A percentile compares a stretch with the other conserved stretches of the same genome.
These are phyloP conservation scores for Vanderwaltozyma verrucispora DNA, from an alignment of 805 yeast genomes.

Conservation along the genomic window DNA sequence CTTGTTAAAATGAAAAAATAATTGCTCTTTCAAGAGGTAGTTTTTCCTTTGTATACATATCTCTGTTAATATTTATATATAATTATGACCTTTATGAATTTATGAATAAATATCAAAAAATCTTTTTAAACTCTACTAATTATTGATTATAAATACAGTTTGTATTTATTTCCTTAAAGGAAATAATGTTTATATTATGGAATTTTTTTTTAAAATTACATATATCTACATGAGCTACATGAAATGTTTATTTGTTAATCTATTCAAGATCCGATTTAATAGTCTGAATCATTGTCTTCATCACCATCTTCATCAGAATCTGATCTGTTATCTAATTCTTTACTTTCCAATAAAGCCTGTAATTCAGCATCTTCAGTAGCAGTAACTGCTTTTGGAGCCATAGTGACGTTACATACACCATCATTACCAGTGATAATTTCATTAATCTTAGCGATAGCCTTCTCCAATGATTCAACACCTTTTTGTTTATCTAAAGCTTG, in stretches of 20 bases:
- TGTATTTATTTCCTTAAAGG: too few species aligned
- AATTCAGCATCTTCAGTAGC: conserved; percentile 97
- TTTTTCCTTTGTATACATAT: too few species aligned
- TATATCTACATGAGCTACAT: not conserved
- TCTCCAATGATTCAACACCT: conserved; percentile 70
- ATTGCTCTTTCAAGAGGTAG: too few species aligned
- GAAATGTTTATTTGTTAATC: too few species aligned
- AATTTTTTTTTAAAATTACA: too few species aligned
- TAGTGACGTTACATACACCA: conserved; percentile 84
- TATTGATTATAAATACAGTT: too few species aligned
- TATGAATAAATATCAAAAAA: too few species aligned
- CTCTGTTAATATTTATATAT: too few species aligned
- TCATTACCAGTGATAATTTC: conserved; percentile 61
- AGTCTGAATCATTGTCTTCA: conserved; percentile 32
- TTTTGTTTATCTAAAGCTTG: conserved; percentile 85
- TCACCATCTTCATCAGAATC: conserved; percentile 73
- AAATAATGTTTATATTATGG: too few species aligned
- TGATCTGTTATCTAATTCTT: conserved; percentile 79
- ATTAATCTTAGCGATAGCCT: conserved; percentile 69
- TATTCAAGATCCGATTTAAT: conserved; percentile 1
- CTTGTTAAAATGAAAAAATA: not conserved
- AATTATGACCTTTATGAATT: too few species aligned
- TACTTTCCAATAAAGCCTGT: conserved; percentile 88
- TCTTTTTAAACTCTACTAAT: too few species aligned
- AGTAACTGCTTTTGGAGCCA: conserved; percentile 98